These are phyloP conservation scores for Populus tremula DNA, from an alignment of 345 rosid genomes.

Conservation along the genomic window DNA sequence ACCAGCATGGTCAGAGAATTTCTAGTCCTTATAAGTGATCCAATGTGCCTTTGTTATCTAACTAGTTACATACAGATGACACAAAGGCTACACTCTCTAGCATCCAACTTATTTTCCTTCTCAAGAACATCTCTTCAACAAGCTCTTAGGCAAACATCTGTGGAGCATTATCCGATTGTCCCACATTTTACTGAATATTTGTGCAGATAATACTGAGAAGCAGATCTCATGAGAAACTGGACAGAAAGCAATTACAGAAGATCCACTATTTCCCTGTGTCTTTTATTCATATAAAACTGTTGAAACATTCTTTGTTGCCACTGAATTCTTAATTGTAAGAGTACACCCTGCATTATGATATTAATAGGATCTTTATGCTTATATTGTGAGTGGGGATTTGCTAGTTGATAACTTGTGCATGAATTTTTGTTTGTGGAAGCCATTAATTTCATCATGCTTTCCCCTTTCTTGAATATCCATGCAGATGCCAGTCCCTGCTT, in stretches of 20 bases:
- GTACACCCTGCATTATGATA: not conserved
- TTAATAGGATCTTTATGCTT: not conserved
- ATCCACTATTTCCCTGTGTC: not conserved
- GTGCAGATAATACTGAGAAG: not conserved
- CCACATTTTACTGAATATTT: not conserved
- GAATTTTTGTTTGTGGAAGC: conserved; percentile 1
- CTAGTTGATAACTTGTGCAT: conserved; percentile 1
- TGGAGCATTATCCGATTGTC: not conserved
- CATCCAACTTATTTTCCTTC: not conserved
- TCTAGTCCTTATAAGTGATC: not conserved
- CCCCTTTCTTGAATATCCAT: conserved; percentile 12
- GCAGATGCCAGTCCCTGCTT: conserved; percentile 74
- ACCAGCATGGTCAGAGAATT: not conserved
- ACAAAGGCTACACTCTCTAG: not conserved
- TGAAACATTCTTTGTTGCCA: not conserved
- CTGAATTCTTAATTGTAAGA: not conserved
- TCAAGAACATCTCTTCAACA: conserved; percentile 1
- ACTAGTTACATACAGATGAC: not conserved
- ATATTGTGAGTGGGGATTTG: not conserved
- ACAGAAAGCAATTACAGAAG: not conserved
- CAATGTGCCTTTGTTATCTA: not conserved
- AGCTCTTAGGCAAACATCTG: not conserved
- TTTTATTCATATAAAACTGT: not conserved
- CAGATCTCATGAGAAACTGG: not conserved
- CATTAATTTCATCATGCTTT: not conserved